Percentiles rank a stretch among this genome's conserved stretches.
Evolutionary conservation across 495 filamentous ascomycete species (phyloP).

Genomic region (Neurospora sp.): DNA sequence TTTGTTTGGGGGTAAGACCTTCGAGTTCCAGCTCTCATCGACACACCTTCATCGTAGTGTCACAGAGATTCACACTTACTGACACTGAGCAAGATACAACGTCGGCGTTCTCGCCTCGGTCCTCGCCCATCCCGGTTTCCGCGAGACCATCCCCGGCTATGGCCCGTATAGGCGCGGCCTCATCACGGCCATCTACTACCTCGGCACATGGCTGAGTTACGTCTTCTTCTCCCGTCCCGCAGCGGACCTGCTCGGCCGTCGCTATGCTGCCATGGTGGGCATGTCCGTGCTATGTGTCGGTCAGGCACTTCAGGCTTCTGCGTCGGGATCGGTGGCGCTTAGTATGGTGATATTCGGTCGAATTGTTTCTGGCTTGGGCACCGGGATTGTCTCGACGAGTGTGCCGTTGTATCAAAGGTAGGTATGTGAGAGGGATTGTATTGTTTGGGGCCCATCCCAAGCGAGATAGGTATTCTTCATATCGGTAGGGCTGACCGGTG

Average conservation of each 20-base stretch:
- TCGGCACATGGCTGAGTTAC: slow-evolving; percentile 46
- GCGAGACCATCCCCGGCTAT: slow-evolving; percentile 30
- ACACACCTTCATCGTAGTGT: not conserved
- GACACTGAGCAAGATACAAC: slow-evolving; percentile 36
- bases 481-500: not conserved
- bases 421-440: slow-evolving; percentile 15
- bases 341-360: slow-evolving; percentile 44
- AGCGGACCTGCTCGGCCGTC: slow-evolving; percentile 39
- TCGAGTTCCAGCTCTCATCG: not conserved
- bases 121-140: slow-evolving; percentile 44
- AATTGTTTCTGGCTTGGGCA: slow-evolving; percentile 41
- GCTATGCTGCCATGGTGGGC: slow-evolving; percentile 38
- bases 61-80: not conserved
- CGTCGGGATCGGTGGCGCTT: slow-evolving; percentile 29
- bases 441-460: not conserved
- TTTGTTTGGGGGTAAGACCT: slow-evolving; percentile 47
- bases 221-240: slow-evolving; percentile 40
- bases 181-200: slow-evolving; percentile 48
- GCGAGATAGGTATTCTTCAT: not conserved
- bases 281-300: slow-evolving; percentile 36
- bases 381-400: slow-evolving; percentile 43
- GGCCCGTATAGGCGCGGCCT: slow-evolving; percentile 34
- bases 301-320: slow-evolving; percentile 33
- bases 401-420: slow-evolving; percentile 49
- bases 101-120: slow-evolving; percentile 47